These are phyloP conservation scores for Clavispora phyllophila DNA, from an alignment of 805 yeast genomes.

Conservation along the genomic window DNA sequence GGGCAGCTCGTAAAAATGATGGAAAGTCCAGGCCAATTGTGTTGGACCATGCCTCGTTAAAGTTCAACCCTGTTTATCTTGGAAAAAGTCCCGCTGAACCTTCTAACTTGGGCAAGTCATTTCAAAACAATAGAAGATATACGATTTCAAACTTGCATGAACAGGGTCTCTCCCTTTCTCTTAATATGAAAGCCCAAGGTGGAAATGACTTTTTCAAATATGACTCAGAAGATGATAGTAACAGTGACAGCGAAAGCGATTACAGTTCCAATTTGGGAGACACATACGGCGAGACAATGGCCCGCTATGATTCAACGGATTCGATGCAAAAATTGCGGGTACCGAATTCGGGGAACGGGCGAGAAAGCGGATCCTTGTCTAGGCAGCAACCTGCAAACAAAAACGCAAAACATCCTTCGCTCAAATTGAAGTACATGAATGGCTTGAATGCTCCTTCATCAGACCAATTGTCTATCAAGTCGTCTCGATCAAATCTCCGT, in stretches of 20 bases:
- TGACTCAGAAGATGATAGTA: slow-evolving; percentile 18
- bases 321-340: not conserved
- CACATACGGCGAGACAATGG: not conserved
- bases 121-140: slow-evolving; percentile 35
- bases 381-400: not conserved
- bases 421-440: slow-evolving; percentile 2
- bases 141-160: slow-evolving; percentile 65
- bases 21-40: slow-evolving; percentile 6
- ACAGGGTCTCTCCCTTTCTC: slow-evolving; percentile 61
- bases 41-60: slow-evolving; percentile 10
- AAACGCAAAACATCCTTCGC: not conserved
- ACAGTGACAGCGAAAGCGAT: slow-evolving; percentile 22
- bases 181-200: slow-evolving; percentile 62
- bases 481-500: slow-evolving; percentile 36
- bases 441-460: slow-evolving; percentile 7
- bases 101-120: slow-evolving; percentile 11
- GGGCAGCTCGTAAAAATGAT: slow-evolving; percentile 10
- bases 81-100: slow-evolving; percentile 8
- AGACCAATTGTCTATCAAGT: slow-evolving; percentile 28
- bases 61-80: slow-evolving; percentile 25
- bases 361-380: not conserved
- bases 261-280: slow-evolving; percentile 9
- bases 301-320: not conserved
- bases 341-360: not conserved
- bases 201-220: slow-evolving; percentile 26